phyloP scores from a whole-genome alignment of 805 yeast species.

The Starmerella etchellsii region DNA sequence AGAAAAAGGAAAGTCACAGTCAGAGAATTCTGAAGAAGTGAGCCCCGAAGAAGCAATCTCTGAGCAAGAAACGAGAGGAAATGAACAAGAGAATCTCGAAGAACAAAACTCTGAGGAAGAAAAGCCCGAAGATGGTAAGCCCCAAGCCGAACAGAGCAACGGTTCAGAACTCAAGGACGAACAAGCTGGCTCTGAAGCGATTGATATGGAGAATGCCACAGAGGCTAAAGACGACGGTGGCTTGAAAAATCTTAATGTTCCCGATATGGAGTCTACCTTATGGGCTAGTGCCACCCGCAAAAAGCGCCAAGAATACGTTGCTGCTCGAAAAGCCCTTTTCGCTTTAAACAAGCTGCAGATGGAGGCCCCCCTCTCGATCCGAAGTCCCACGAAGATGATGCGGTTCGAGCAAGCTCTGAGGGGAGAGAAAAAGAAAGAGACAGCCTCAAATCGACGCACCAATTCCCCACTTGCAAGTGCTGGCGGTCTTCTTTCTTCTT shows the following conservation, averaged over 20 bases:
- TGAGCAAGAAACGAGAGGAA: background rate
- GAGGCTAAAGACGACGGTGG: background rate
- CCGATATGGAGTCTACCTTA: conserved; percentile 29
- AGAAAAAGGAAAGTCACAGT: background rate
- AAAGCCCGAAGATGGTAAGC: background rate
- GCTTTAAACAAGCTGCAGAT: conserved; percentile 44
- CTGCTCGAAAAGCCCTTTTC: conserved; percentile 55
- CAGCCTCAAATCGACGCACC: background rate
- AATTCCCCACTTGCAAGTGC: background rate
- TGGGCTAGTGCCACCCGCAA: conserved; percentile 73
- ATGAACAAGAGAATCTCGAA: background rate
- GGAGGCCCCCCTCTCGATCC: conserved; percentile 55
- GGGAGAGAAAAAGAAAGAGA: conserved; percentile 20
- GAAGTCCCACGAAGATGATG: conserved; percentile 57
- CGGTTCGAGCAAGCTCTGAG: conserved; percentile 31
- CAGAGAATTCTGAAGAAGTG: background rate
- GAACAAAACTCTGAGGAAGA: background rate
- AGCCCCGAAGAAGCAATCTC: background rate
- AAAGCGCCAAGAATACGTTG: conserved; percentile 61
- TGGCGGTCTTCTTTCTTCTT: conserved; percentile 4
- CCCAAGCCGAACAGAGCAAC: background rate
- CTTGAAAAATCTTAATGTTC: conserved; percentile 7
- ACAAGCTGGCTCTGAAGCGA: too few species aligned
- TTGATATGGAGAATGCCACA: too few species aligned
- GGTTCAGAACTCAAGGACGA: background rate